Base-by-base conservation (phyloP, 306 rosid species). In the Acacia crassicarpa region DNA sequence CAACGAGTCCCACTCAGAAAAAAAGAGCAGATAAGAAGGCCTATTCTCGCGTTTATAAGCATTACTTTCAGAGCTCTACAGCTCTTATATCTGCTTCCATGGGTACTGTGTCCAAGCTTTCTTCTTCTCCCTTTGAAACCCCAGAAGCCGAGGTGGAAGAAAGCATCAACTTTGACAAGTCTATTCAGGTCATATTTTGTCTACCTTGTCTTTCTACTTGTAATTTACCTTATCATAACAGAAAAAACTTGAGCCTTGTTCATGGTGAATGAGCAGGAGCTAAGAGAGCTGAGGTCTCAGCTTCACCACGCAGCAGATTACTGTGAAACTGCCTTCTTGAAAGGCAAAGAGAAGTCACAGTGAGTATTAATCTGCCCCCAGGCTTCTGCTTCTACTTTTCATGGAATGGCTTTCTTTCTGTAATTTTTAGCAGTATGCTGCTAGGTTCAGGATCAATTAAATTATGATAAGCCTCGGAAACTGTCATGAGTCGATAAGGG, bases 221-320 rank as follows among this genome's bases (percentile, higher is more conserved):
- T 67, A n/a, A 72, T 45, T 25, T 71, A 9, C 67, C 17, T 48
- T 41, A n/a, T 17, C 30, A 22, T 25, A 32, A 53, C 7, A 6
- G 2, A 53, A 53, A 12, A 19, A 67, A 68, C 74, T 66, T 4
- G 25, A n/a, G 23, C 2, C 54, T 32, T 56, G 65, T 12, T 69
- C 16, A 68, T 62, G 77, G 51, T 78, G 66, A 54, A 72, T 70
- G 74, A 72, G 75, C 76, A 95, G 99, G 98, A 92, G 75, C 85
- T 95, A 20, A 91, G 81, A 84, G 94, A 84, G 63, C 66, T 93
- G 82, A 84, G 93, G 78, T 82, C 90, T 72, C 98, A 95, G 89
- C 97, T 95, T 84, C 98, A 93, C 78, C 75, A 86, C 78, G 99
- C 97, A 63, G 99, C 99, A 66, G 99, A 95, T 83, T 89, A 87